Percentiles rank a stretch among this genome's conserved stretches.
phyloP scores from a whole-genome alignment of 2,329 filamentous ascomycete species.

The Ascosphaera acerosa region DNA sequence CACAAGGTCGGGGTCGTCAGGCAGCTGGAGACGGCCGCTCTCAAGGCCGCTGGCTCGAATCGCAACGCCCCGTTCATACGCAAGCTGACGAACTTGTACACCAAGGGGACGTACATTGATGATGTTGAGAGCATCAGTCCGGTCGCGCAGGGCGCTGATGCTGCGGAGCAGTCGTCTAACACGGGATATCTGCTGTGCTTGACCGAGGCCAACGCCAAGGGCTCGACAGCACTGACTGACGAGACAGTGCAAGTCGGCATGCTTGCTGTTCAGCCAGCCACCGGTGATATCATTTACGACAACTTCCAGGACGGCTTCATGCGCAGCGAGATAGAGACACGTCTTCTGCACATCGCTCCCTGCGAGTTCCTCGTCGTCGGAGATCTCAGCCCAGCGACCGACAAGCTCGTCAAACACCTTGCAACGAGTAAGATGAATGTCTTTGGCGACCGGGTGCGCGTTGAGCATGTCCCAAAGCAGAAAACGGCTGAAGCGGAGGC shows the following conservation, averaged over 20 bases:
- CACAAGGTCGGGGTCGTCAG: conserved; percentile 91
- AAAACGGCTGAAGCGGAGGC: conserved; percentile 68
- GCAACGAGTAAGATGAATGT: conserved; percentile 76
- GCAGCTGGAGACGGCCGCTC: conserved; percentile 78
- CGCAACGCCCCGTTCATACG: conserved; percentile 76
- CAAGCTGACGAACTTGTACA: conserved; percentile 89
- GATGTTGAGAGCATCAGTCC: conserved; percentile 58
- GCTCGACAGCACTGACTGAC: conserved; percentile 42
- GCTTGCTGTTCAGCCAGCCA: conserved; percentile 81
- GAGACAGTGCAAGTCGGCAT: conserved; percentile 85
- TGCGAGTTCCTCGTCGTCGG: conserved; percentile 90
- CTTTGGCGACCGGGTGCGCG: conserved; percentile 69
- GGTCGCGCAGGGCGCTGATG: conserved; percentile 23
- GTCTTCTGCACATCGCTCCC: conserved; percentile 82
- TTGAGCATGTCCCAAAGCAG: conserved; percentile 50
- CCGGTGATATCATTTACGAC: conserved; percentile 88
- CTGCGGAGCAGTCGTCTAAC: conserved; percentile 29
- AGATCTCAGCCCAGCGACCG: conserved; percentile 65
- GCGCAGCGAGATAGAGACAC: conserved; percentile 83
- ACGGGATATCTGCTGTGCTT: conserved; percentile 85
- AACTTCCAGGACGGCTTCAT: conserved; percentile 95
- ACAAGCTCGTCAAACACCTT: conserved; percentile 75
- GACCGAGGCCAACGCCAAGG: conserved; percentile 59
- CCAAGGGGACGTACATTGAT: conserved; percentile 92
- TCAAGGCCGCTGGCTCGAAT: conserved; percentile 91